Percentiles rank a stretch among this genome's conserved stretches.
phyloP scores from a whole-genome alignment of 305 asterid species.

The Fraxinus paxiana region DNA sequence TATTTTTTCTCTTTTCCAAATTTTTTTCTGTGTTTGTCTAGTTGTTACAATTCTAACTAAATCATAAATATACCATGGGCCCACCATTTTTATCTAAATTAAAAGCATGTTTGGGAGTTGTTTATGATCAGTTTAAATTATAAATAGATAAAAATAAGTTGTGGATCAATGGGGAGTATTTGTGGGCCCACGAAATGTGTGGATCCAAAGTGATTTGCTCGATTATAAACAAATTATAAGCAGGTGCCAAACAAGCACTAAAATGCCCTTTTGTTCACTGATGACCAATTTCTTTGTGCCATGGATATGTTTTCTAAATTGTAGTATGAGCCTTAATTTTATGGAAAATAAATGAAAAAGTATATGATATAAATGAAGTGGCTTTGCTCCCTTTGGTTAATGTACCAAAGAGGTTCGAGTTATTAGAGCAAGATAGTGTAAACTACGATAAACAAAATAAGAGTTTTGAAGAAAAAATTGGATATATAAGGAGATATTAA shows the following conservation, averaged over 20 bases:
- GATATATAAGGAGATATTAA: not conserved
- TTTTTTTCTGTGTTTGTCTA: not conserved
- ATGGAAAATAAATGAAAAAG: not conserved
- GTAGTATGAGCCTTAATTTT: not conserved
- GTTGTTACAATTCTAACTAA: not conserved
- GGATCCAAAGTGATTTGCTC: not conserved
- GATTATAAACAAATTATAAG: not conserved
- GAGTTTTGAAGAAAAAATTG: not conserved
- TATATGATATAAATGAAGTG: not conserved
- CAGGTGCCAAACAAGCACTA: not conserved
- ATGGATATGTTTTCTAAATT: not conserved
- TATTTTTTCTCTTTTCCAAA: not conserved
- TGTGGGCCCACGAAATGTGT: not conserved
- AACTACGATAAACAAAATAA: not conserved
- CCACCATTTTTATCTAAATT: not conserved
- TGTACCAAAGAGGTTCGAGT: not conserved
- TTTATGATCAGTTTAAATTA: no score
- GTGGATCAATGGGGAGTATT: not conserved
- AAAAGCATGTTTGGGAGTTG: not conserved
- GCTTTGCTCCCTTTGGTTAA: not conserved
- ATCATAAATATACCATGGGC: not conserved
- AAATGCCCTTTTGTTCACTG: not conserved
- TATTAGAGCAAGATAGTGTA: not conserved
- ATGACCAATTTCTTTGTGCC: not conserved
- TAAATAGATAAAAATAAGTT: not conserved